A percentile compares a stretch with the other conserved stretches of the same genome.
These are phyloP conservation scores for Penicillium angulare DNA, from an alignment of 495 filamentous ascomycete species.

Conservation along the genomic window DNA sequence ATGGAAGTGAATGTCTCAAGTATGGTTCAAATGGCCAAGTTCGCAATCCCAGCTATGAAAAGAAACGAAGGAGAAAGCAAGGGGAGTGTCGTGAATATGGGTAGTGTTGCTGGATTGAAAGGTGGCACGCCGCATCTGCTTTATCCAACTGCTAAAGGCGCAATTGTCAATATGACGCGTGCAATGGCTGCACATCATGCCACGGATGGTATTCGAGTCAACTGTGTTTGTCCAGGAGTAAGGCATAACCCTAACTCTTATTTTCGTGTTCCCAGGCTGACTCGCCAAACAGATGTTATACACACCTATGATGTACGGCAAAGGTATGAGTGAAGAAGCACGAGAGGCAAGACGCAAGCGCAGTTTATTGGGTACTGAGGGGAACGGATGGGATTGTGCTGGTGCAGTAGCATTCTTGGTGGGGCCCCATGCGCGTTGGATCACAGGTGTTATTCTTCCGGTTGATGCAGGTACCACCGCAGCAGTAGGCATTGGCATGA, in stretches of 20 bases:
- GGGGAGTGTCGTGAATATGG: constrained; percentile 58
- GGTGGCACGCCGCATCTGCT: constrained; percentile 58
- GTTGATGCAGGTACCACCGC: constrained; percentile 51
- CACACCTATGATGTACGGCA: constrained; percentile 58
- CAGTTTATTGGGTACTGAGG: constrained; percentile 54
- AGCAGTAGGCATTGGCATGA: constrained; percentile 30
- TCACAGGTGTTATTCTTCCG: constrained; percentile 47
- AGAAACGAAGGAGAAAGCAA: constrained; percentile 37
- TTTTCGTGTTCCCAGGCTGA: neutral
- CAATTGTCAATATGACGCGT: constrained; percentile 57
- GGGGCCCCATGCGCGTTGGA: constrained; percentile 47
- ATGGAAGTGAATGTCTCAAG: constrained; percentile 58
- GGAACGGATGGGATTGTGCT: constrained; percentile 52
- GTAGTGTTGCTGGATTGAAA: constrained; percentile 53
- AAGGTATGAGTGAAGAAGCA: constrained; percentile 49
- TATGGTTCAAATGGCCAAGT: constrained; percentile 58
- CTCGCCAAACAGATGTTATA: constrained; percentile 44
- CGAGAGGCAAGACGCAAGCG: constrained; percentile 44
- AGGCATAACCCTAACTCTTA: neutral
- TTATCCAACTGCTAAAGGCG: constrained; percentile 62
- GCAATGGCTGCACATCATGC: constrained; percentile 60
- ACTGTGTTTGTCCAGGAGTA: constrained; percentile 57
- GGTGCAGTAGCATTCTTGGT: constrained; percentile 41
- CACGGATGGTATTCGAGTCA: constrained; percentile 51
- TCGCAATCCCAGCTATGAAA: constrained; percentile 53